Evolutionary conservation across 2,329 filamentous ascomycete species (phyloP), one percentile per base, ranked within the genome.

Genomic region (Nigrospora sphaerica): DNA sequence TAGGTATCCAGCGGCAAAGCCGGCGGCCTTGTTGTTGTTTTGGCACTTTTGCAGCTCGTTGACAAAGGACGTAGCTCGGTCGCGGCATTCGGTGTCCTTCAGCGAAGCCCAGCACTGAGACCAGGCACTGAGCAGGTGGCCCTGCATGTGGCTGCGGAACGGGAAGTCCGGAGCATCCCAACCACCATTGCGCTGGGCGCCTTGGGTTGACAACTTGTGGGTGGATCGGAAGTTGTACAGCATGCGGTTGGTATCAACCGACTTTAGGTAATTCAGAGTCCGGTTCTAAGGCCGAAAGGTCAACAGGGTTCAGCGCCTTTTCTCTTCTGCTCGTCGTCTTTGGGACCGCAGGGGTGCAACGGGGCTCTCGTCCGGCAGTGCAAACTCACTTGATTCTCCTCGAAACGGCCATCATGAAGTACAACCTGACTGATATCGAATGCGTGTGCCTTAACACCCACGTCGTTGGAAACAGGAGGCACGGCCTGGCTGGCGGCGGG

Each of bases 111-210:
- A 76, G 52, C 72, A 76, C 35, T 74, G 67, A 2, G 71, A 62
- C 73, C 72, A 77, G 0, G 70, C 73, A 1, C 64, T 72, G 32
- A 78, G 65, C 32, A 70, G 70, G 54, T 78, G 75, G 0, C 75
- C 75, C 47, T 78, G 75, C 17, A 67, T 53, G 42, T 78, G 75
- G 0, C 67, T 67, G 13, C 74, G 67, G 54, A 78, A 78, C 0
- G 75, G 74, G 39, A 78, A 78, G 40, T 70, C 61, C 1, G 75
- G 75, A 1, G 71, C 71, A 55, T 78, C 75, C 75, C 75, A 78
- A 3, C 74, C 75, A 2, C 72, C 72, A 41, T 74, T 73, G 6
- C 63, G 42, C 2, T 59, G 50, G 2, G 73, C 74, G 2, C 69
- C 70, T 3, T 71, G 63, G 10, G 73, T 77, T 3, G 67, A 68